Evolutionary conservation across 2,329 filamentous ascomycete species (phyloP).

Genomic region (Penicillium sp.): DNA sequence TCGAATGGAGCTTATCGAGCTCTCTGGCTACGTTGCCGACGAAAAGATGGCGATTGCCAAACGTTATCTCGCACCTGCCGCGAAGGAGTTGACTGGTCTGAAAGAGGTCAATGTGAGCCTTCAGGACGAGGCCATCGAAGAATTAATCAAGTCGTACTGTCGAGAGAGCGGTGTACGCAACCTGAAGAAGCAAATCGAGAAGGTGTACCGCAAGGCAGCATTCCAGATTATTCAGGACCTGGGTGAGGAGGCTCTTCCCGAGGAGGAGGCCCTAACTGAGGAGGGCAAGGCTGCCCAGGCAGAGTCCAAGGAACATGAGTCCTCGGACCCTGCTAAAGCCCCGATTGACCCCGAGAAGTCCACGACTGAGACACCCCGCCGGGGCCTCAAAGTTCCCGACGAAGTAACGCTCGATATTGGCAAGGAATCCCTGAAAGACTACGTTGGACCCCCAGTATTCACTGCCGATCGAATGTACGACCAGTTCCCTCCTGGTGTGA

Average conservation of each 20-base stretch:
- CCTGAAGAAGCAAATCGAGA: constrained; percentile 99
- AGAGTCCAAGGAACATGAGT: constrained; percentile 64
- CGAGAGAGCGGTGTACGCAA: constrained; percentile 96
- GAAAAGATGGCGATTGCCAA: constrained; percentile 99
- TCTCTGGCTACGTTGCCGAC: constrained; percentile 95
- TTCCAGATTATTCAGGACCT: constrained; percentile 96
- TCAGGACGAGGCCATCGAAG: constrained; percentile 84
- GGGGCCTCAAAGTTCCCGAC: constrained; percentile 81
- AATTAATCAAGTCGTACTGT: constrained; percentile 98
- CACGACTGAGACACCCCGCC: constrained; percentile 65
- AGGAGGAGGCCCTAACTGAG: constrained; percentile 80
- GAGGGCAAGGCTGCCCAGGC: constrained; percentile 80
- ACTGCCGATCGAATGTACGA: constrained; percentile 96
- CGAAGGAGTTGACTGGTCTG: constrained; percentile 90
- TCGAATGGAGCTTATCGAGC: constrained; percentile 95
- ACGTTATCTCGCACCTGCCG: constrained; percentile 85
- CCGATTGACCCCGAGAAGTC: constrained; percentile 49
- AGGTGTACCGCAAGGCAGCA: constrained; percentile 96
- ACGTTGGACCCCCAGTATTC: constrained; percentile 93
- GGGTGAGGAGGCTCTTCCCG: constrained; percentile 79
- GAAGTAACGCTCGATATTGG: constrained; percentile 82
- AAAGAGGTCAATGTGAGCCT: constrained; percentile 90
- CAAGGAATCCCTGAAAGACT: constrained; percentile 92
- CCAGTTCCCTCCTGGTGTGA: constrained; percentile 86
- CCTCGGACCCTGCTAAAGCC: constrained; percentile 65